Percentiles rank a stretch among this genome's conserved stretches.
Conservation (phyloP, 108 stramenopile genomes). For the Skeletonema grethae region DNA sequence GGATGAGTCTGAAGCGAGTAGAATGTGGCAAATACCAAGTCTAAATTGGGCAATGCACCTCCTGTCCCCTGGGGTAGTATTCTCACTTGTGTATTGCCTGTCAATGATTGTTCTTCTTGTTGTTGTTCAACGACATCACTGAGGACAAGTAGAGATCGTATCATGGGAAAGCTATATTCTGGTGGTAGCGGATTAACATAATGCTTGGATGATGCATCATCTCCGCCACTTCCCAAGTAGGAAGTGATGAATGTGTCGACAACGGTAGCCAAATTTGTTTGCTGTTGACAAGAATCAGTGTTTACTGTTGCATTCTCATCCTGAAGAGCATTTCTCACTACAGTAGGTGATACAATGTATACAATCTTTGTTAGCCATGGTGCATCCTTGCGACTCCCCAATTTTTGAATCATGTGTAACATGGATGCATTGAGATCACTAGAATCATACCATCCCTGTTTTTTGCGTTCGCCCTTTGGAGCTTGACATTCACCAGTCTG, state of each 20-base stretch:
- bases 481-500: slow-evolving; percentile 52
- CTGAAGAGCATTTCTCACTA: neutral
- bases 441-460: slow-evolving; percentile 54
- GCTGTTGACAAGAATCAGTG: neutral
- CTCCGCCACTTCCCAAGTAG: slow-evolving; percentile 13
- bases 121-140: slow-evolving; percentile 23
- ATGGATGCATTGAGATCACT: slow-evolving; percentile 58
- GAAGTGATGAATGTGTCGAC: slow-evolving; percentile 45
- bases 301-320: neutral
- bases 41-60: slow-evolving; percentile 82
- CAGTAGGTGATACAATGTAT: slow-evolving; percentile 64
- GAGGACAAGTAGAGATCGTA: slow-evolving; percentile 71
- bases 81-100: slow-evolving; percentile 19
- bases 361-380: slow-evolving; percentile 85
- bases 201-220: neutral
- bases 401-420: slow-evolving; percentile 51
- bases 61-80: slow-evolving; percentile 74
- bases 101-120: neutral
- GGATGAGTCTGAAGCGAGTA: slow-evolving; percentile 45
- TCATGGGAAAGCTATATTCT: slow-evolving; percentile 49
- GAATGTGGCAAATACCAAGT: slow-evolving; percentile 72
- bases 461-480: slow-evolving; percentile 55
- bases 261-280: slow-evolving; percentile 16
- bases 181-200: slow-evolving; percentile 52
- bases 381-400: slow-evolving; percentile 47